Evolutionary conservation across 2,329 filamentous ascomycete genomes (phyloP), one percentile per base, ranked within the genome.

Genomic region (Botryosphaeria dothidea): DNA sequence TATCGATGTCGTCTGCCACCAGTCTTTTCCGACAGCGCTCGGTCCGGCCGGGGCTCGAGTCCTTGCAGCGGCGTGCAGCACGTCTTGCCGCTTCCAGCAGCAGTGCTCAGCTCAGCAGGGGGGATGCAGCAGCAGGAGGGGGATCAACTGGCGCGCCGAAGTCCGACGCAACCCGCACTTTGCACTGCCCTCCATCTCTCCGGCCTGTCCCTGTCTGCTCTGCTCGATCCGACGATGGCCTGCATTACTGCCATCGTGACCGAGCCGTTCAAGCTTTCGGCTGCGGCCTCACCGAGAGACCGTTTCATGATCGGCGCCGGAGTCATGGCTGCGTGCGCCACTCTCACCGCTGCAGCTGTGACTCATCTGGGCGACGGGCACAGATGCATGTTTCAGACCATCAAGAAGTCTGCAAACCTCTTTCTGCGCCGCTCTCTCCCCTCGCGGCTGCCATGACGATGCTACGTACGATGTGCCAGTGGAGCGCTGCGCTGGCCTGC

Each of bases 31-130:
- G 51, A 58, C 62, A 57, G n/a, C 62, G 62, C 38, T 46, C 62
- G 43, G 49, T 57, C 62, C 62, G 51, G 31, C 62, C 46, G 60
- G 25, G 43, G 29, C 58, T 46, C n/a, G 29, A 46, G 48, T 64
- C 62, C 62, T 64, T 64, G 62, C 62, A 64, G 51, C 41, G 23
- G 29, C 62, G 27, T 65, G 48, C 51, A 43, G 61, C 61, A 34
- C 48, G 48, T 41, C 48, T 63, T 41, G 61, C 54, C 54, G 61
- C 61, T 36, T 52, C 60, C 36, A 52, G 46, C 49, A 41, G 8
- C 25, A 29, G 27, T 36, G 17, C 62, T 65, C 62, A 65, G 62
- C 62, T 65, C 51, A 58, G 62, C 62, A 65, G 45, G 62, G 51
- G 48, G 58, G 38, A 13, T 38, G 48, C 23, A 34, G 36, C 36